phyloP scores from a whole-genome alignment of 2,329 filamentous ascomycete species.

The Scorias spongiosa region DNA sequence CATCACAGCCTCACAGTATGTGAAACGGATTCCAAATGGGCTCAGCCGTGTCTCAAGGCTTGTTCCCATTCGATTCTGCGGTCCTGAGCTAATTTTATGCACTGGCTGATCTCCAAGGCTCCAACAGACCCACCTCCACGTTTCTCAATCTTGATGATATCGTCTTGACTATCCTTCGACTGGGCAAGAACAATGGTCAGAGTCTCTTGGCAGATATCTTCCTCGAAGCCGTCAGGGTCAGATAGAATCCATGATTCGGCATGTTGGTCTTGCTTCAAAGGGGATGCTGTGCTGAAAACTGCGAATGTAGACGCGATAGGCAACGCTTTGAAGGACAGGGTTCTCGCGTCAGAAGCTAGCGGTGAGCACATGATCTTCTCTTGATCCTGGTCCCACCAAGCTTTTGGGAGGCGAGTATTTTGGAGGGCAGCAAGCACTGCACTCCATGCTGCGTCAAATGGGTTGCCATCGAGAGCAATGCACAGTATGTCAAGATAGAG shows the following conservation, averaged over 20 bases:
- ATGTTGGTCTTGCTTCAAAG: conserved; percentile 31
- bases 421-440: conserved; percentile 66
- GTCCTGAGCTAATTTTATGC: conserved; percentile 44
- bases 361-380: conserved; percentile 66
- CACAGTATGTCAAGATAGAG: conserved; percentile 93
- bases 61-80: conserved; percentile 46
- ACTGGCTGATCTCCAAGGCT: conserved; percentile 42
- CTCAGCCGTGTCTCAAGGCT: conserved; percentile 4
- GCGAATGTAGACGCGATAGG: conserved; percentile 66
- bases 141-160: conserved; percentile 64
- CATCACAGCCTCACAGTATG: no score
- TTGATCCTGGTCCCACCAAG: conserved; percentile 70
- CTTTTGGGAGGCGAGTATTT: conserved; percentile 61
- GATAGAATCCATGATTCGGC: conserved; percentile 53
- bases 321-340: conserved; percentile 46
- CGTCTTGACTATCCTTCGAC: conserved; percentile 27
- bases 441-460: conserved; percentile 83
- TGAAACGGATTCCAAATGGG: background rate
- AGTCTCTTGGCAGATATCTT: conserved; percentile 67
- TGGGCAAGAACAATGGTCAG: conserved; percentile 67
- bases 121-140: conserved; percentile 60
- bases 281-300: conserved; percentile 50
- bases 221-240: conserved; percentile 84
- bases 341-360: conserved; percentile 35
- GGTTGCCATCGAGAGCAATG: conserved; percentile 80